phyloP scores from a whole-genome alignment of 805 yeast genomes.

The Candida stauntonica region DNA sequence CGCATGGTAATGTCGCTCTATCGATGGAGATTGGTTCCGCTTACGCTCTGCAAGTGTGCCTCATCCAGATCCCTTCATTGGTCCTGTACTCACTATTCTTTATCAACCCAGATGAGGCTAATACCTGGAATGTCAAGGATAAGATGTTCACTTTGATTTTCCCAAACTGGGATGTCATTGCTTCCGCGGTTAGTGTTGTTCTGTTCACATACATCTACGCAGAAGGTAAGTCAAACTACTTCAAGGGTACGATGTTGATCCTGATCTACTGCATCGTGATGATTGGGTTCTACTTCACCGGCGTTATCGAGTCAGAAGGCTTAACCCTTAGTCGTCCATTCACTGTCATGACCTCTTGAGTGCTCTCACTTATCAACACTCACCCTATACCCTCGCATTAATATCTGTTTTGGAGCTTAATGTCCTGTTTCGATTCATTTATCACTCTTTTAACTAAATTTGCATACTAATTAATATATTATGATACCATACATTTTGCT shows the following conservation, averaged over 20 bases:
- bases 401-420: not conserved
- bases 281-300: constrained; percentile 72
- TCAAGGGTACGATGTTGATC: constrained; percentile 87
- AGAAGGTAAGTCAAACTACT: constrained; percentile 94
- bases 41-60: constrained; percentile 91
- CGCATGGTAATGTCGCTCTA: constrained; percentile 91
- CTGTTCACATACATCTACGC: constrained; percentile 91
- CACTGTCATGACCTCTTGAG: constrained; percentile 5
- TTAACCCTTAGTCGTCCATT: constrained; percentile 3
- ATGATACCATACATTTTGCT: too few relatives aligned
- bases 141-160: constrained; percentile 76
- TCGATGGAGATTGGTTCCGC: constrained; percentile 99
- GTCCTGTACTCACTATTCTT: constrained; percentile 67
- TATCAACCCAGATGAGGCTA: constrained; percentile 31
- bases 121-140: constrained; percentile 31
- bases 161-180: constrained; percentile 94
- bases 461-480: too few relatives aligned
- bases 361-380: not conserved
- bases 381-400: not conserved
- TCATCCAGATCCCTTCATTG: constrained; percentile 88
- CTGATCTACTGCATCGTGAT: constrained; percentile 71
- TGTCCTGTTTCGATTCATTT: not conserved
- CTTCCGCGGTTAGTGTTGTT: constrained; percentile 78
- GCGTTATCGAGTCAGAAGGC: constrained; percentile 14
- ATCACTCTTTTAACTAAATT: not conserved